These are phyloP conservation scores for Aureobasidium subglaciale DNA, from an alignment of 2,329 filamentous ascomycete species.

Conservation along the genomic window DNA sequence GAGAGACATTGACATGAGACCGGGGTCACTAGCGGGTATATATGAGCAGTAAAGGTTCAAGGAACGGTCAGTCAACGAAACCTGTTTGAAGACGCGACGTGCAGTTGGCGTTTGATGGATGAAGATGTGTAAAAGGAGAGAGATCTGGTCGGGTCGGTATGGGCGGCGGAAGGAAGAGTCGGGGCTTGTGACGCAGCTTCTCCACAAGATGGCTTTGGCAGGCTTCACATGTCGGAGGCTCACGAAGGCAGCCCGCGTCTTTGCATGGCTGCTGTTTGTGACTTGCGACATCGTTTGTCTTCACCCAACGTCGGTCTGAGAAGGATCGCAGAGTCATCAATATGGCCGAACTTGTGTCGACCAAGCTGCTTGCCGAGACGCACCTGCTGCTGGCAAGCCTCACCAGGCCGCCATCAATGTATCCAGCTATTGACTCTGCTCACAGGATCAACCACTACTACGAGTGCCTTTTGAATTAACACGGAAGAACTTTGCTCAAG, in stretches of 20 bases:
- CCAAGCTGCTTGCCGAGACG: conserved; percentile 65
- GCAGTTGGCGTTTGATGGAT: no score
- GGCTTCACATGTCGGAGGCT: background rate
- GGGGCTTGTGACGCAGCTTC: background rate
- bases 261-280: background rate
- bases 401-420: conserved; percentile 3
- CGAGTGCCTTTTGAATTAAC: conserved; percentile 88
- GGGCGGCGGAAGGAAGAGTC: background rate
- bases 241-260: background rate
- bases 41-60: no score
- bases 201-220: background rate
- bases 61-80: no score
- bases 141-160: no score
- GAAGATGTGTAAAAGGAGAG: no score
- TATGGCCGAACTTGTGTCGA: conserved; percentile 46
- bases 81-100: no score
- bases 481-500: conserved; percentile 86
- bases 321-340: background rate
- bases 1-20: no score
- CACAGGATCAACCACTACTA: conserved; percentile 84
- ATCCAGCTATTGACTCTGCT: background rate
- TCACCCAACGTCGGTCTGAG: background rate
- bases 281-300: background rate
- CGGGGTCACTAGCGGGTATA: no score
- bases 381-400: conserved; percentile 63